A percentile compares a stretch with the other conserved stretches of the same genome.
These are phyloP conservation scores for Annona cherimola DNA, from an alignment of 164 flowering plant genomes.

Conservation along the genomic window DNA sequence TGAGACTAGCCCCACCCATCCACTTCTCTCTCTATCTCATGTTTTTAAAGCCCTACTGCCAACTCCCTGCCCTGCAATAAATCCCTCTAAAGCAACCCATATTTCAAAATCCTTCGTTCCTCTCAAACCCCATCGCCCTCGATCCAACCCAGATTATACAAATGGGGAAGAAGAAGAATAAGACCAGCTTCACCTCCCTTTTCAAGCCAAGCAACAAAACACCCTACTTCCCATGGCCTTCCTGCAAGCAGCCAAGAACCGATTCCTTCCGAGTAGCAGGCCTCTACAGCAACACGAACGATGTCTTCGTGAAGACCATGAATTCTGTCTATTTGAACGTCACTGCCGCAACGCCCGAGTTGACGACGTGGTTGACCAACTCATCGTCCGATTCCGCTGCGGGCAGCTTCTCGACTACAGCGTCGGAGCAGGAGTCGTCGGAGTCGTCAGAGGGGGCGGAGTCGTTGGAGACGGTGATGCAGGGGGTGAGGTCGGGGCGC, in stretches of 20 bases:
- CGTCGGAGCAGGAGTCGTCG: too few species aligned
- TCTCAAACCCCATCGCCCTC: too few species aligned
- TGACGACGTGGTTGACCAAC: slow-evolving; percentile 8
- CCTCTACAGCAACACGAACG: slow-evolving; percentile 11
- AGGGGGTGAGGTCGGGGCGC: slow-evolving; percentile 55
- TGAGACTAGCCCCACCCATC: slow-evolving; percentile 4
- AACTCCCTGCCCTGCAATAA: background rate
- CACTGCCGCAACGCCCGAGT: slow-evolving; percentile 24
- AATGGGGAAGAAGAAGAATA: slow-evolving; percentile 24
- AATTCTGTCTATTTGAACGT: slow-evolving; percentile 37
- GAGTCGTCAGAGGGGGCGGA: slow-evolving; percentile 19
- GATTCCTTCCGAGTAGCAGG: slow-evolving; percentile 43
- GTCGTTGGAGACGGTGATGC: slow-evolving; percentile 39
- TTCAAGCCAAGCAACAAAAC: slow-evolving; percentile 18
- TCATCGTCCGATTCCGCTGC: slow-evolving; percentile 27
- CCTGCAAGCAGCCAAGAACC: slow-evolving; percentile 62
- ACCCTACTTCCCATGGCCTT: slow-evolving; percentile 51
- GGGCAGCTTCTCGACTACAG: slow-evolving; percentile 31
- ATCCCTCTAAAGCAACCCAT: slow-evolving; percentile 3
- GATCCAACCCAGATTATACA: background rate
- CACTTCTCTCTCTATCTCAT: slow-evolving; percentile 23
- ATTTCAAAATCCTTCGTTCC: background rate
- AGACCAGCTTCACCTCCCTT: slow-evolving; percentile 18
- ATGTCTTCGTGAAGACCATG: slow-evolving; percentile 34
- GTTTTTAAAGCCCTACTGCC: slow-evolving; percentile 2